Base-by-base conservation (phyloP, 768 basidiomycete genomes). In the Amanita pallidorosea region DNA sequence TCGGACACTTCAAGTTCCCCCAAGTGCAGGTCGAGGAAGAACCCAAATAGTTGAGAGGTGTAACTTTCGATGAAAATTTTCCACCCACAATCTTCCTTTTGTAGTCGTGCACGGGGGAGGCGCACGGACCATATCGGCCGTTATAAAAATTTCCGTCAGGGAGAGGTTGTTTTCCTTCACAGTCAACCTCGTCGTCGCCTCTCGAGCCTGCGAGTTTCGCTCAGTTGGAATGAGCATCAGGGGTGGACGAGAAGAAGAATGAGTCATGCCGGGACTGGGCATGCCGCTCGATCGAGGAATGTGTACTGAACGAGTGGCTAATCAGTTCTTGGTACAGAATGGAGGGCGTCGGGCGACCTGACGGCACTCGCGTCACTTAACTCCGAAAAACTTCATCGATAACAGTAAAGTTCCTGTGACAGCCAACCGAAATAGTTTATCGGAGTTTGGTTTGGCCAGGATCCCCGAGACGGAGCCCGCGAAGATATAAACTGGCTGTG, bases 1-100 rank as follows among this genome's bases (percentile, higher is more conserved):
- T 79, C 62, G 59, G 41, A 59, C 66, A 60, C 70, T 70, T 81
- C 83, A 85, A 80, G 76, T 68, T 66, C 57, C 67, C 69, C 57
- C 68, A 71, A 38, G 55, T 53, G 54, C 46, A 57, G 37, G 36
- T 51, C 59, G 56, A 62, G 65, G 67, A 67, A 65, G 62, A 71
- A 69, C 80, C 74, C 82, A 84, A 85, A 85, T 83, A 83, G 70
- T n/a, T 61, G 64, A 68, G 69, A 81, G 81, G 83, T 85, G 74
- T 9, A 63, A 84, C 81, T 85, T 85, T 83, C 82, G 72, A 72
- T 45, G 40, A 50, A 43, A 55, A 53, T 54, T 53, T 45, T 44
- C 7, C 2, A 7, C 34, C n/a, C 20, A 6, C 9, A 45, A 9
- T 25, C 36, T 38, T 13, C 42, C 36, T 60, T 62, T 55, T 61